Evolutionary conservation across 2,329 filamentous ascomycete species (phyloP).

Genomic region (Huntiella decipiens): DNA sequence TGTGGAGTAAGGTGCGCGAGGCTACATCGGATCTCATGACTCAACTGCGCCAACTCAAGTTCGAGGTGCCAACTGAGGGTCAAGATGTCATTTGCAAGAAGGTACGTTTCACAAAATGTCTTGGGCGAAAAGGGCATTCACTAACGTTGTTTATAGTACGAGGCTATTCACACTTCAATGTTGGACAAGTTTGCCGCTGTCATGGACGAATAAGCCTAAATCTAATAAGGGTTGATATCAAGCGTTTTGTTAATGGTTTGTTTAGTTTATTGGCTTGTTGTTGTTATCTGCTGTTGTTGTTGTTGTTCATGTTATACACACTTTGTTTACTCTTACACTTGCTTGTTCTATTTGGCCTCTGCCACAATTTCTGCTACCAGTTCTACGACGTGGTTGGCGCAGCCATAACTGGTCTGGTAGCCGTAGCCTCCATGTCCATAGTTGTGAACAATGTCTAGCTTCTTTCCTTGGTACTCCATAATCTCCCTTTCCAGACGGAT

Average conservation of each 20-base stretch:
- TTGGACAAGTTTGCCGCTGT: conserved; percentile 95
- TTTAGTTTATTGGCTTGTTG: background rate
- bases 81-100: conserved; percentile 68
- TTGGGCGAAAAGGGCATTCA: conserved; percentile 4
- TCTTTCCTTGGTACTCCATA: conserved; percentile 33
- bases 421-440: conserved; percentile 69
- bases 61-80: conserved; percentile 76
- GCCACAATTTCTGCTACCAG: conserved; percentile 43
- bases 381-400: conserved; percentile 44
- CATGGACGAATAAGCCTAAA: conserved; percentile 58
- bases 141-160: conserved; percentile 48
- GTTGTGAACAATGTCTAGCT: conserved; percentile 60
- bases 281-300: background rate
- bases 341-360: background rate
- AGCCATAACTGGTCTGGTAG: conserved; percentile 52
- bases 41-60: conserved; percentile 82
- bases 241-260: background rate
- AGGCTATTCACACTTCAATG: conserved; percentile 79
- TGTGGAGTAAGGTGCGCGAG: conserved; percentile 84
- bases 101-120: conserved; percentile 26
- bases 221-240: background rate
- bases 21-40: conserved; percentile 72
- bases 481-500: conserved; percentile 49
- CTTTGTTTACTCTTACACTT: background rate
- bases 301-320: background rate